Base-by-base conservation (phyloP, 2,329 filamentous ascomycete genomes). In the Rugonectria rugulosa region DNA sequence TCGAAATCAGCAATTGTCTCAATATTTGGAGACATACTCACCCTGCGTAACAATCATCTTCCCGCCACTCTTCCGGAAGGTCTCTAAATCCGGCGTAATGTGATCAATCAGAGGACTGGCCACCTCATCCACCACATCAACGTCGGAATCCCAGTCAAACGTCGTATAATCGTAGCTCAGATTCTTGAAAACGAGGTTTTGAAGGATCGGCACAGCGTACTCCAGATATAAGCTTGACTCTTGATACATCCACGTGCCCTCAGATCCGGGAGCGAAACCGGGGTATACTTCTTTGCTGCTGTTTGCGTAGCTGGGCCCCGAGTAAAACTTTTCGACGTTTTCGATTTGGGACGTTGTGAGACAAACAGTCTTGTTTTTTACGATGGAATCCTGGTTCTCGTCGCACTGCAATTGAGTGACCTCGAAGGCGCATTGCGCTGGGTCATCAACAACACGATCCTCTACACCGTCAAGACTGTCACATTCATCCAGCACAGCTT, bases 41-140 rank as follows among this genome's bases (percentile, higher is more conserved):
- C 44, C 44, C 37, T 47, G 44, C 3, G 44, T 47, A 3, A 47
- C 44, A 29, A 47, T 29, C 44, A 47, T 38, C 38, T 47, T 47
- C 3, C 44, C 44, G 17, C 44, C 44, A n/a, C 12, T 47, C 23
- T 47, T 47, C 20, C 32, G 32, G 12, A 47, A 47, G 5, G 32
- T 17, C 12, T 47, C 44, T 23, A 47, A 26, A 20, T 47, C 17
- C 3, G 29, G 14, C 4, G 37, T 24, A 21, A 52, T 29, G 14
- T 42, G 37, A 12, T 52, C 48, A n/a, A 52, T 52, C 4, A 44
- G 29, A 4, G 37, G 48, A 14, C 48, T 44, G 3, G 40, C 37
- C 23, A 43, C 19, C 15, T 52, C 38, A 12, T 52, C 31, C 10
- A 52, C 48, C 10, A 34, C 11, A 27, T 42, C 38, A 12, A 44